Base-by-base conservation (phyloP, 2,329 filamentous ascomycete species). In the Pseudogymnoascus sp. region DNA sequence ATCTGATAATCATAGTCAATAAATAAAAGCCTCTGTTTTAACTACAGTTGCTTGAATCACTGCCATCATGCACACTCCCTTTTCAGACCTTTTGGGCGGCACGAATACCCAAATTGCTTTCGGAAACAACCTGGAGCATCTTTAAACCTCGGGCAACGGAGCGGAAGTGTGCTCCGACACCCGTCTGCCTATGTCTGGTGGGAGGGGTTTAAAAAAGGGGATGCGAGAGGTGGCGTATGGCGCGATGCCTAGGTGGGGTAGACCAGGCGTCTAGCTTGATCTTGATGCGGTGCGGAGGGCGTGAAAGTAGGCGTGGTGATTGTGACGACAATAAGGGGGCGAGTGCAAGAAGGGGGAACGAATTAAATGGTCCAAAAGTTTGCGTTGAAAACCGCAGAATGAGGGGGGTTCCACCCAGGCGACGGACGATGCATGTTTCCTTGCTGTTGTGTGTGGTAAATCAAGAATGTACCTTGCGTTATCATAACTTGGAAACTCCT, bases 381-480 rank as follows among this genome's bases (percentile, higher is more conserved):
- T 30, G 45, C 5, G 8, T 30, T 18, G n/a, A n/a, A 30, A 4
- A 18, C 45, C 23, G 45, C 23, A 52, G 6, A 52, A 18, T 18
- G 45, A 52, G 45, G 41, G 38, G 45, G n/a, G 15, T 18, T 48
- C 13, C 41, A 7, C 13, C 6, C n/a, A 30, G 3, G 23, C 8
- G 18, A 18, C 12, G n/a, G 5, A 4, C 12, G 13, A 26, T 30
- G 45, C 30, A 15, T 52, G 9, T 12, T 28, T 5, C 41, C n/a
- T 12, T 30, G 8, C n/a, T 7, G 45, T 8, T 52, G 8, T 52
- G 23, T 12, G 9, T 2, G 10, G 45, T 3, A 30, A 52, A 26
- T 30, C 23, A 52, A 30, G 26, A 52, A 52, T n/a, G 45, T 52
- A 52, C 45, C 45, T 23, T 52, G 45, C 45, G 13, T 52, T 18